Percentiles rank a stretch among this genome's conserved stretches.
phyloP scores from a whole-genome alignment of 495 filamentous ascomycete genomes.

The Annulohypoxylon moriforme region DNA sequence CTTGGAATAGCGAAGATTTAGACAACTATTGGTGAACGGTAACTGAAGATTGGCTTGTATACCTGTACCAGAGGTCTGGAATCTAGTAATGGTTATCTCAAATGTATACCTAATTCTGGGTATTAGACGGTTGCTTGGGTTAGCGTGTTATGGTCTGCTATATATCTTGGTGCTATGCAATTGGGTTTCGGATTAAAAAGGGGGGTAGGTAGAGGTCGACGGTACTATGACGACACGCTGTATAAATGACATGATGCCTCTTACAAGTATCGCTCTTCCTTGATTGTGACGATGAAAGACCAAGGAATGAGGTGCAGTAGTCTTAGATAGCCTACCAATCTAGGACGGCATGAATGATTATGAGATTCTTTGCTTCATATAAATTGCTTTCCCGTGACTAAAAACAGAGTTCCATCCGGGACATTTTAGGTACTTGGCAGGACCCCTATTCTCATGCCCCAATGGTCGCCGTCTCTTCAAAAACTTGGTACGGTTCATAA shows the following conservation, averaged over 20 bases:
- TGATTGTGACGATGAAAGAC: not conserved
- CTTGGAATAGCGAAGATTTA: slow-evolving; percentile 30
- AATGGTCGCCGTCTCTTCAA: too few species aligned
- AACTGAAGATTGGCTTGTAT: not conserved
- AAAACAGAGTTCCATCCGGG: too few species aligned
- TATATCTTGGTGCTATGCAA: not conserved
- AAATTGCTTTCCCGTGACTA: too few species aligned
- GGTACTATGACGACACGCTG: not conserved
- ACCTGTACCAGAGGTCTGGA: not conserved
- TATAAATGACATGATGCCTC: slow-evolving; percentile 18
- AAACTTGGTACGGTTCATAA: too few species aligned
- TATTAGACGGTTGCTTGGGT: not conserved
- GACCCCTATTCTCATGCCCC: too few species aligned
- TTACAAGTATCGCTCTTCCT: not conserved
- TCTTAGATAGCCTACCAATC: not conserved
- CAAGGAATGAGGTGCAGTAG: not conserved
- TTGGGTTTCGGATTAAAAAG: not conserved
- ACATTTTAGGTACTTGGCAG: too few species aligned
- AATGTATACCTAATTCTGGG: slow-evolving; percentile 13
- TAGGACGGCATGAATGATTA: too few species aligned
- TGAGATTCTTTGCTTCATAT: too few species aligned
- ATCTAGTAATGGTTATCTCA: not conserved
- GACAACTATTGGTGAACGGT: not conserved
- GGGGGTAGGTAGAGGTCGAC: not conserved
- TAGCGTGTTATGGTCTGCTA: slow-evolving; percentile 4